phyloP scores from a whole-genome alignment of 1,139 yeast species.

The Starmera stellimalicola region DNA sequence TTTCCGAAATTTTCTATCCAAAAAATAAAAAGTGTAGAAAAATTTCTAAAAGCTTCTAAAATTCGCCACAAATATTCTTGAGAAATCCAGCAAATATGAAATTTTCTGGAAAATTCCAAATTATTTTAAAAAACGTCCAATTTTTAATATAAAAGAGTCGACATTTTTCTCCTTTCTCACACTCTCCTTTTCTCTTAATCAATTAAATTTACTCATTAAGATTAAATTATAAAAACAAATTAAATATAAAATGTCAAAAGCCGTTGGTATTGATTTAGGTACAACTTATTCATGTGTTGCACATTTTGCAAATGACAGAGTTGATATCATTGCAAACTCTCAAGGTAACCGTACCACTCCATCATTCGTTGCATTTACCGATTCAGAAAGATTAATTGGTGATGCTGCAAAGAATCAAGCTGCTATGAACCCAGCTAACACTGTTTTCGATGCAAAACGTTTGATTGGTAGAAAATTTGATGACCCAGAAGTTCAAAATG shows the following conservation, averaged over 20 bases:
- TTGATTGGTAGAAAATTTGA: slow-evolving; percentile 88
- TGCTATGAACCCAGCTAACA: slow-evolving; percentile 90
- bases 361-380: slow-evolving; percentile 94
- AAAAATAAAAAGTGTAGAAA: no score
- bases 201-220: no score
- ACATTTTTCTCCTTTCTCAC: neutral
- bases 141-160: no score
- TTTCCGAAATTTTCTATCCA: no score
- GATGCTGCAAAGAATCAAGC: slow-evolving; percentile 99
- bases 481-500: slow-evolving; percentile 87
- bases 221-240: no score
- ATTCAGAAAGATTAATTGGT: slow-evolving; percentile 93
- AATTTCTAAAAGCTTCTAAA: no score
- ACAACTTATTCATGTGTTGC: slow-evolving; percentile 97
- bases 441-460: slow-evolving; percentile 96
- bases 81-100: no score
- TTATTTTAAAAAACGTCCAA: no score
- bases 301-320: slow-evolving; percentile 73
- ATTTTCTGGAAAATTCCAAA: no score
- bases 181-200: no score
- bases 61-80: no score
- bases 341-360: slow-evolving; percentile 99
- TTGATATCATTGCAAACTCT: slow-evolving; percentile 92
- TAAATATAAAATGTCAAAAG: slow-evolving; percentile 35
- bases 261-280: slow-evolving; percentile 70